Conservation (phyloP, 768 basidiomycete species). For the Auricularia sp. region DNA sequence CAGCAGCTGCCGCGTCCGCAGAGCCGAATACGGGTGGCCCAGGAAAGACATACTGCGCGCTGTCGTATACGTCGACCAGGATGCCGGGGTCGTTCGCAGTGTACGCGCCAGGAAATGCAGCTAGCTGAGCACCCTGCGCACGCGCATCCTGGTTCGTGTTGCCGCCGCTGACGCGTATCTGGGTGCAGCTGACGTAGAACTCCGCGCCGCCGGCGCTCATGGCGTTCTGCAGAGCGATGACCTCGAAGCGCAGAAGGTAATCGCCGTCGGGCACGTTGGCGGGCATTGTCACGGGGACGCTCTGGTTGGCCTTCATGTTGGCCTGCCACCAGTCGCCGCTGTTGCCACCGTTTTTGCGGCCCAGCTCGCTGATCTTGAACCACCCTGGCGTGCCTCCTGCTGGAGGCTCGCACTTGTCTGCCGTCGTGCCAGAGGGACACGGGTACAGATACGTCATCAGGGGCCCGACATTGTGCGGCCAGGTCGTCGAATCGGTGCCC, state of each 20-base stretch:
- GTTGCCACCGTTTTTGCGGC: slow-evolving; percentile 26
- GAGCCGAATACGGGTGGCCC: not conserved
- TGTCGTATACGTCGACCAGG: not conserved
- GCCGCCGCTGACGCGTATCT: not conserved
- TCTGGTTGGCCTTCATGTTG: slow-evolving; percentile 35
- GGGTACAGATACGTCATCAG: not conserved
- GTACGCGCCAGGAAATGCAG: not conserved
- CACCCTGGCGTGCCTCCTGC: slow-evolving; percentile 37
- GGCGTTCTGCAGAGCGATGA: slow-evolving; percentile 2
- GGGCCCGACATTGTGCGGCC: not conserved
- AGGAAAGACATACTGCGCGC: not conserved
- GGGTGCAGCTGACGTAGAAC: not conserved
- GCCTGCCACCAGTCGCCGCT: slow-evolving; percentile 40
- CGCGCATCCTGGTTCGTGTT: not conserved
- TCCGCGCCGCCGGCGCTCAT: not conserved
- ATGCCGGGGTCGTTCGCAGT: not conserved
- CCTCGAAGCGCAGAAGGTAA: slow-evolving; percentile 28
- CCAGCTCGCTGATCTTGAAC: slow-evolving; percentile 63
- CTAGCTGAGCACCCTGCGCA: not conserved
- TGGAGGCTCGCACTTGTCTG: not conserved
- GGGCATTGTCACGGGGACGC: slow-evolving; percentile 22
- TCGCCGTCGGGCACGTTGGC: slow-evolving; percentile 50
- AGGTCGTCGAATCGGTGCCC: not conserved
- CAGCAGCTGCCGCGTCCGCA: too few species aligned
- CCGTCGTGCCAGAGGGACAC: not conserved